Evolutionary conservation across 2,329 filamentous ascomycete species (phyloP).

Genomic region (Penicillium sp.): DNA sequence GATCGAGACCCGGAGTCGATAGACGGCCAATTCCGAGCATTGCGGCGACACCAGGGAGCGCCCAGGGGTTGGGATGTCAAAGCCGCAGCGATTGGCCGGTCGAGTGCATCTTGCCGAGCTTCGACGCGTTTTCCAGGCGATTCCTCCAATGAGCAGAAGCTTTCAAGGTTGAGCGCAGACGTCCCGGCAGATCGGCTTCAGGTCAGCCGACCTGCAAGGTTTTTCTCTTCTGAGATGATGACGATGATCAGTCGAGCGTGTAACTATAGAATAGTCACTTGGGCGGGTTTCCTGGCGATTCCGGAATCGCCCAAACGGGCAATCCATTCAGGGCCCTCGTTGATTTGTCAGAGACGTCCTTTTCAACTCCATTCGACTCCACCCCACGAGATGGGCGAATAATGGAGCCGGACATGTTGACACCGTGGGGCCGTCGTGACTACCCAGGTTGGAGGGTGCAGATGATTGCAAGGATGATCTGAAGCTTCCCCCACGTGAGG

Average conservation of each 20-base stretch:
- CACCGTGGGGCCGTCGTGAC: too few relatives aligned
- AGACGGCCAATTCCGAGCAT: not conserved
- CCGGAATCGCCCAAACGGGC: not conserved
- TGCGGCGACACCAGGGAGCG: not conserved
- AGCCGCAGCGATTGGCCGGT: not conserved
- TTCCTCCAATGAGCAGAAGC: not conserved
- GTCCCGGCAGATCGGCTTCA: not conserved
- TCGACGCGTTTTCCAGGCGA: not conserved
- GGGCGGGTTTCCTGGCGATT: too few relatives aligned
- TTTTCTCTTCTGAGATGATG: not conserved
- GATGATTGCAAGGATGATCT: constrained; percentile 11
- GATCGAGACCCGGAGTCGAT: too few relatives aligned
- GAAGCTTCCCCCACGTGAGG: constrained; percentile 20
- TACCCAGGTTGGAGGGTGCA: not conserved
- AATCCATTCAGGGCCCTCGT: not conserved
- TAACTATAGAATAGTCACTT: too few relatives aligned
- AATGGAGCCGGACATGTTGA: not conserved
- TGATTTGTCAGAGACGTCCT: not conserved
- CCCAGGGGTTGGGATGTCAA: not conserved
- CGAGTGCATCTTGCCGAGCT: not conserved
- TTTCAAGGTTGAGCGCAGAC: not conserved
- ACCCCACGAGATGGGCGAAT: not conserved
- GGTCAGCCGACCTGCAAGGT: not conserved
- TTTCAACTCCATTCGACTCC: not conserved
- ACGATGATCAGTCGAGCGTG: too few relatives aligned